Evolutionary conservation across 176 grass and related monocot genomes (phyloP).

Genomic region (Microstegium vimineum): DNA sequence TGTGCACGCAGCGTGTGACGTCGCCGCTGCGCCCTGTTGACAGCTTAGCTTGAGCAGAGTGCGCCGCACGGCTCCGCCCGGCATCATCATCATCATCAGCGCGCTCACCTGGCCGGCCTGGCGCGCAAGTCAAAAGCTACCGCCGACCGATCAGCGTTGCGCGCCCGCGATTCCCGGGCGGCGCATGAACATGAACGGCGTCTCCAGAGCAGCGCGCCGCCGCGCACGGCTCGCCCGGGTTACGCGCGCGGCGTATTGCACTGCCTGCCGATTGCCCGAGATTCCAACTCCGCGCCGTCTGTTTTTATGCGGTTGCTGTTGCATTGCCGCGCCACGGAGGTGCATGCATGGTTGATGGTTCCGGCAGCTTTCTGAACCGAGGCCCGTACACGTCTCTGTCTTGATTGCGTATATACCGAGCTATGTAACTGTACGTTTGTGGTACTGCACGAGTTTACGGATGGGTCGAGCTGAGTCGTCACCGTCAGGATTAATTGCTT

Average conservation of each 20-base stretch:
- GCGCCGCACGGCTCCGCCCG: not conserved
- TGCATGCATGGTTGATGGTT: not conserved
- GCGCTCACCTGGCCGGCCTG: too few relatives aligned
- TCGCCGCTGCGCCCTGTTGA: not conserved
- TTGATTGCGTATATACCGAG: not conserved
- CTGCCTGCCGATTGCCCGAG: too few relatives aligned
- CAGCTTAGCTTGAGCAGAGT: not conserved
- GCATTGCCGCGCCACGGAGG: not conserved
- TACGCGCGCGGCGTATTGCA: too few relatives aligned
- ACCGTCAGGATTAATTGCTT: not conserved
- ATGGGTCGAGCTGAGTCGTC: not conserved
- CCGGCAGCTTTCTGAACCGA: not conserved
- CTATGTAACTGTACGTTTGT: not conserved
- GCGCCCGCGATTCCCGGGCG: not conserved
- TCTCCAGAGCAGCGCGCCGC: not conserved
- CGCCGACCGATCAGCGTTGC: not conserved
- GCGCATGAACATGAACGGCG: not conserved
- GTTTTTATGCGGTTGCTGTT: too few relatives aligned
- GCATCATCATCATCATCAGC: not conserved
- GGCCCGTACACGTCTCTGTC: not conserved
- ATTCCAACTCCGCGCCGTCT: too few relatives aligned
- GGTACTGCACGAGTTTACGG: not conserved
- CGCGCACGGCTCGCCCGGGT: too few relatives aligned
- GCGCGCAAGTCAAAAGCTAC: not conserved
- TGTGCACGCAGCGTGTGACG: constrained; percentile 1